Percentiles rank a stretch among this genome's conserved stretches.
These are phyloP conservation scores for Xylaria sp. DNA, from an alignment of 2,329 filamentous ascomycete species.

Conservation along the genomic window DNA sequence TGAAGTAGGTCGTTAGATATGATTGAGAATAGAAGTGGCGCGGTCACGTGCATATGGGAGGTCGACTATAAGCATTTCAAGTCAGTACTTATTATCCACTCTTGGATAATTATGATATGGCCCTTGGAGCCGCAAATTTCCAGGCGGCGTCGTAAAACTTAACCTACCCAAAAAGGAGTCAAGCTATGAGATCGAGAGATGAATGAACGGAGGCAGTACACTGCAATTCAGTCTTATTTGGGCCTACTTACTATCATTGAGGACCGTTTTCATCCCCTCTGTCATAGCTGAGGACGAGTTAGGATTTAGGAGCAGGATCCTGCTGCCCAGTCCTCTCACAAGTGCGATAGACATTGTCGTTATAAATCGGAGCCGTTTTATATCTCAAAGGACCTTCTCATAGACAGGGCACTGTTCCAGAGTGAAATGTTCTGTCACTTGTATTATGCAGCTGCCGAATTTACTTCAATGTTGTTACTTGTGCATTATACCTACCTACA, in stretches of 20 bases:
- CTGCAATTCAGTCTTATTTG: neutral
- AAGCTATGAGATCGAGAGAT: neutral
- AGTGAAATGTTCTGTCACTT: neutral
- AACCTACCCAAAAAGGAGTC: neutral
- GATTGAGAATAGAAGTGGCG: neutral
- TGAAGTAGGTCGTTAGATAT: neutral
- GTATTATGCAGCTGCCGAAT: neutral
- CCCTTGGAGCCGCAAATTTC: neutral
- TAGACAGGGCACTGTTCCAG: neutral
- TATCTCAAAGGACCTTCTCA: constrained; percentile 4
- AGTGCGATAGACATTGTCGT: constrained; percentile 42
- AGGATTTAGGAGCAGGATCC: constrained; percentile 79
- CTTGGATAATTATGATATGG: neutral
- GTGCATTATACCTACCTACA: neutral
- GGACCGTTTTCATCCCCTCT: constrained; percentile 65
- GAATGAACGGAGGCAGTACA: neutral
- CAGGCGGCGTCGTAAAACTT: neutral
- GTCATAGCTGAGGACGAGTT: constrained; percentile 83
- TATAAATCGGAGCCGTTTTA: neutral
- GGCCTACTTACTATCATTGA: constrained; percentile 51
- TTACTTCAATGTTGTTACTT: too few relatives aligned
- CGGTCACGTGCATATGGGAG: constrained; percentile 51
- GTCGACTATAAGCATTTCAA: constrained; percentile 43
- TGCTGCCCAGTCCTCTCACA: constrained; percentile 51
- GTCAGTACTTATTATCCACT: constrained; percentile 3